Evolutionary conservation across 139 green algal species (phyloP).

Genomic region (Chlorella sorokiniana): DNA sequence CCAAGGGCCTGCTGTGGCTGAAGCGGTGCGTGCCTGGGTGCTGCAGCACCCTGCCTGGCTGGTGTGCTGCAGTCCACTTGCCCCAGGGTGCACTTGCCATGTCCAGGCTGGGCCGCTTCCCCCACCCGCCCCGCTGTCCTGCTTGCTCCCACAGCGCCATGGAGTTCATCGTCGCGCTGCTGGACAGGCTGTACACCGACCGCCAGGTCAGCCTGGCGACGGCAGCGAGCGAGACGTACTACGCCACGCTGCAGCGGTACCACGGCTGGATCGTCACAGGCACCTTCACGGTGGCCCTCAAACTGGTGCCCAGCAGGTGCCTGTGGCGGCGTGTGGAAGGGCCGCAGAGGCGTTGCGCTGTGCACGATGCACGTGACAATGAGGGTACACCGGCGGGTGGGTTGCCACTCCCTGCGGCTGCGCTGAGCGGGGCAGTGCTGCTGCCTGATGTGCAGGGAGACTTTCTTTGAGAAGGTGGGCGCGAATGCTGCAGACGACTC

Average conservation of each 20-base stretch:
- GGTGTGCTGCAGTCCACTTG: neutral
- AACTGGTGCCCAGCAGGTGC: constrained; percentile 46
- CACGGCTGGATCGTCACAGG: constrained; percentile 78
- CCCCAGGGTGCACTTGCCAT: too few species aligned
- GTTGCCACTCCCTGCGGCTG: neutral
- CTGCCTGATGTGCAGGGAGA: too few species aligned
- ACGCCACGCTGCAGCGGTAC: constrained; percentile 67
- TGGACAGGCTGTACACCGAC: constrained; percentile 55
- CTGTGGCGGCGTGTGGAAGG: too few species aligned
- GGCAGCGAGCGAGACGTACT: constrained; percentile 64
- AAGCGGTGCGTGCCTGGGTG: constrained; percentile 50
- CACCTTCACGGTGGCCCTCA: constrained; percentile 69
- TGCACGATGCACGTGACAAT: neutral
- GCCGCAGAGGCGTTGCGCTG: neutral
- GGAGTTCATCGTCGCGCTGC: constrained; percentile 72
- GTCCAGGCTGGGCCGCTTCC: too few species aligned
- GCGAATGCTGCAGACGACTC: constrained; percentile 42
- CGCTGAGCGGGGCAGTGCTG: too few species aligned
- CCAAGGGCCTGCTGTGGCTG: constrained; percentile 82
- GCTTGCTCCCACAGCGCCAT: constrained; percentile 59
- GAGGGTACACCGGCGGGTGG: neutral
- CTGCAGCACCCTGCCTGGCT: neutral
- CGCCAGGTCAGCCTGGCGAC: constrained; percentile 33
- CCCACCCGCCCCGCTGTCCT: neutral
- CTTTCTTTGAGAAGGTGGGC: constrained; percentile 48